phyloP scores from a whole-genome alignment of 352 stramenopile genomes.

The Phytophthora quininea region DNA sequence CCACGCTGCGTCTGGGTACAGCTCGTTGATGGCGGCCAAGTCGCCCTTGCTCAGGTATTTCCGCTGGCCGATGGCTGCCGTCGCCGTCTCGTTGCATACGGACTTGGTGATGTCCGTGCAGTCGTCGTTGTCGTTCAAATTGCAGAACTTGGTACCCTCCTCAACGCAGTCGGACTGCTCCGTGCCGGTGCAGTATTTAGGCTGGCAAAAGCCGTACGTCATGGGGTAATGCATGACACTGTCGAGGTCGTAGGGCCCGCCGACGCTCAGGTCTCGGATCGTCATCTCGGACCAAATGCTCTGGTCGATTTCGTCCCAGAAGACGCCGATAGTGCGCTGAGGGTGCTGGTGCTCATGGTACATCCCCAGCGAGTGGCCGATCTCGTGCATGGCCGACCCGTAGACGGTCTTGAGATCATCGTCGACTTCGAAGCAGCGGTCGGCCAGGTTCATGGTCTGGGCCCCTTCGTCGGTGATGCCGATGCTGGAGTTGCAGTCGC shows the following conservation, averaged over 20 bases:
- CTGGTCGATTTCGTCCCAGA: constrained; percentile 79
- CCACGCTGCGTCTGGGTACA: constrained; percentile 42
- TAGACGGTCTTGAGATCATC: constrained; percentile 75
- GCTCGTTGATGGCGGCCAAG: constrained; percentile 53
- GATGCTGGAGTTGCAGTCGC: constrained; percentile 83
- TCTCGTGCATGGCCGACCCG: constrained; percentile 83
- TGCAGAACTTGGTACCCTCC: constrained; percentile 65
- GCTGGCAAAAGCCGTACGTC: constrained; percentile 80
- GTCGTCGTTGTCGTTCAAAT: constrained; percentile 70
- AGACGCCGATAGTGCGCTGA: constrained; percentile 65
- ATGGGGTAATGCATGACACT: constrained; percentile 86
- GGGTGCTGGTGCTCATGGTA: constrained; percentile 88
- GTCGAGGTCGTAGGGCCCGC: constrained; percentile 69
- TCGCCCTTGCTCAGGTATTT: constrained; percentile 54
- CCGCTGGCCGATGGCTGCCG: constrained; percentile 68
- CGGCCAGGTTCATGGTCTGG: constrained; percentile 77
- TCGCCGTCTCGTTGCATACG: constrained; percentile 62
- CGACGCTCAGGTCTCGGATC: constrained; percentile 67
- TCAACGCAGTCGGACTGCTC: constrained; percentile 57
- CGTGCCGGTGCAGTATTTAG: constrained; percentile 48
- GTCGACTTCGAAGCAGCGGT: constrained; percentile 81
- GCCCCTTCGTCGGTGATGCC: constrained; percentile 65
- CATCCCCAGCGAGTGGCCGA: constrained; percentile 75
- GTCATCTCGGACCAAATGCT: constrained; percentile 79
- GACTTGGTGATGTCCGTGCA: constrained; percentile 65